These are phyloP conservation scores for Metschnikowia hibisci DNA, from an alignment of 805 yeast genomes.

Conservation along the genomic window DNA sequence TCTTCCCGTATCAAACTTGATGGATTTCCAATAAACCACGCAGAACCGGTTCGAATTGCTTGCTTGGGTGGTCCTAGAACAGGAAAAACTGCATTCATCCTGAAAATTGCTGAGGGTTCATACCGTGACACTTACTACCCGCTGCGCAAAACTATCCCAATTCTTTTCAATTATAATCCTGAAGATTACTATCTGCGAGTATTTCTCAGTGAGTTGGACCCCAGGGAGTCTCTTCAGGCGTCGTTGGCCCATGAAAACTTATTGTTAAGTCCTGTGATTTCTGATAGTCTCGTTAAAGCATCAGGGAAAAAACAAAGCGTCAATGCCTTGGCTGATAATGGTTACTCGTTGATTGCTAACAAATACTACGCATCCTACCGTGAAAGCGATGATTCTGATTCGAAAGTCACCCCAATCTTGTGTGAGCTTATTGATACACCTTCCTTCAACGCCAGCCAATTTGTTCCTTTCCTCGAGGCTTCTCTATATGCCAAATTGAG, in stretches of 20 bases:
- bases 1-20: conserved; percentile 1
- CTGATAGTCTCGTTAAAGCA: conserved; percentile 16
- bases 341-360: conserved; percentile 11
- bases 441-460: conserved; percentile 58
- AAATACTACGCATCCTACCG: conserved; percentile 20
- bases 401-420: conserved; percentile 43
- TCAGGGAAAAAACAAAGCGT: background rate
- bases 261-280: conserved; percentile 30
- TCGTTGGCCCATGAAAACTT: conserved; percentile 15
- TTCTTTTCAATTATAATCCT: conserved; percentile 54
- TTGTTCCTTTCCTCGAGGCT: conserved; percentile 74
- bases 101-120: conserved; percentile 44
- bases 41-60: conserved; percentile 53
- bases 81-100: conserved; percentile 59
- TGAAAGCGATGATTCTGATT: background rate
- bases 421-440: conserved; percentile 75
- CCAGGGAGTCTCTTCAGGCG: conserved; percentile 12
- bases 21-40: conserved; percentile 8
- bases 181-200: conserved; percentile 12
- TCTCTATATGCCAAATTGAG: conserved; percentile 62
- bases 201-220: conserved; percentile 24
- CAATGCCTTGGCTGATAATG: background rate
- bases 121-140: conserved; percentile 73
- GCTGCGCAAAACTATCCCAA: conserved; percentile 57
- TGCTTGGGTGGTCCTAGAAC: conserved; percentile 55